phyloP scores from a whole-genome alignment of 805 yeast species.

The Suhomyces sp. region DNA sequence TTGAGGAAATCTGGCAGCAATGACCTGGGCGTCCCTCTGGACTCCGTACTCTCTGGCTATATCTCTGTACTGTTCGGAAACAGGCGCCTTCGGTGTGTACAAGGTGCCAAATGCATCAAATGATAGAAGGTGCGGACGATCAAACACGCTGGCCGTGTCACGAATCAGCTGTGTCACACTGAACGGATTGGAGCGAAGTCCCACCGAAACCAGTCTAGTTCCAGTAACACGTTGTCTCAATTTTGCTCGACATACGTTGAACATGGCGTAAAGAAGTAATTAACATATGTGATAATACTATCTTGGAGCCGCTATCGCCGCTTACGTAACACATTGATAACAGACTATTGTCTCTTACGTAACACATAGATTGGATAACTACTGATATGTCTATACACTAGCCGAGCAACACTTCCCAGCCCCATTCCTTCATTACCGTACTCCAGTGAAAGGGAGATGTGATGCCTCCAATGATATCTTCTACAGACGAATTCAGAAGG shows the following conservation, averaged over 20 bases:
- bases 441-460: slow-evolving; percentile 63
- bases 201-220: neutral
- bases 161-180: slow-evolving; percentile 14
- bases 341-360: neutral
- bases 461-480: slow-evolving; percentile 38
- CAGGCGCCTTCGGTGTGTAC: slow-evolving; percentile 54
- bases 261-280: neutral
- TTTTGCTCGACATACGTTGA: neutral
- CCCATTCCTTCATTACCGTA: slow-evolving; percentile 70
- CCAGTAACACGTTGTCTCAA: neutral
- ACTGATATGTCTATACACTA: neutral
- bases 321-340: neutral
- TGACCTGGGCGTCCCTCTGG: slow-evolving; percentile 22
- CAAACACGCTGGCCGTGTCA: slow-evolving; percentile 22
- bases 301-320: neutral
- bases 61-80: slow-evolving; percentile 50
- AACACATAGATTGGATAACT: neutral
- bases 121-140: slow-evolving; percentile 49
- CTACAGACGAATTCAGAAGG: slow-evolving; percentile 26
- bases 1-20: slow-evolving; percentile 23
- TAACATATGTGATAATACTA: neutral
- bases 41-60: slow-evolving; percentile 49
- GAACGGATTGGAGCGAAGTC: slow-evolving; percentile 22
- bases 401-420: slow-evolving; percentile 70
- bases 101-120: slow-evolving; percentile 70